Percentiles rank a stretch among this genome's conserved stretches.
phyloP scores from a whole-genome alignment of 257 asterid species.

The Scutellaria galericulata region DNA sequence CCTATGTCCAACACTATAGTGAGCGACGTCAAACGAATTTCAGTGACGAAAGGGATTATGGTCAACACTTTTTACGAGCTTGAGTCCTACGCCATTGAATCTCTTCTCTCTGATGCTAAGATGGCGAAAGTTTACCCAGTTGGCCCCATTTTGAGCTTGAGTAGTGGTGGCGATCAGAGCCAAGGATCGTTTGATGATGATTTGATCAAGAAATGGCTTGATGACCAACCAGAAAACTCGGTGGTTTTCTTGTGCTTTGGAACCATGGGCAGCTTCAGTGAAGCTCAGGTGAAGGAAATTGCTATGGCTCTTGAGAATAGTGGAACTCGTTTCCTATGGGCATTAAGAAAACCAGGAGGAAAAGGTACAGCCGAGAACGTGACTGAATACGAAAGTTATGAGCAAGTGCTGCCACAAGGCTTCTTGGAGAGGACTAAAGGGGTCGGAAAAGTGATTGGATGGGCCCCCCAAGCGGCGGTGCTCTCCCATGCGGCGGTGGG shows the following conservation, averaged over 20 bases:
- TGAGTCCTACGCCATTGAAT: constrained; percentile 33
- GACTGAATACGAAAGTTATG: constrained; percentile 33
- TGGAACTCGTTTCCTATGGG: constrained; percentile 47
- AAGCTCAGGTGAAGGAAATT: constrained; percentile 43
- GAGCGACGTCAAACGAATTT: constrained; percentile 27
- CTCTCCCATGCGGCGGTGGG: constrained; percentile 47
- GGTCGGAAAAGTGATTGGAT: constrained; percentile 46
- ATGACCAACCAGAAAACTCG: constrained; percentile 39
- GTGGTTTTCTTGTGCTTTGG: constrained; percentile 56
- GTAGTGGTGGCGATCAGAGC: neutral
- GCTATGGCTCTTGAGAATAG: constrained; percentile 43
- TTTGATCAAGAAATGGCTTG: constrained; percentile 40
- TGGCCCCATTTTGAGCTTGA: constrained; percentile 42
- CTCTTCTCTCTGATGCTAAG: constrained; percentile 20
- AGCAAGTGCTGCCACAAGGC: constrained; percentile 39
- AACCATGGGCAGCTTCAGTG: constrained; percentile 31
- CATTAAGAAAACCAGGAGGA: constrained; percentile 44
- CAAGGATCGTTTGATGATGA: neutral
- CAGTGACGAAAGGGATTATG: constrained; percentile 42
- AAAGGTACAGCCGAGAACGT: neutral
- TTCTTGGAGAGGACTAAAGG: constrained; percentile 38
- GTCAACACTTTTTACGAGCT: constrained; percentile 46
- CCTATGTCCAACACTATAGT: neutral
- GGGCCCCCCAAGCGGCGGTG: constrained; percentile 50
- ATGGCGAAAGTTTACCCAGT: constrained; percentile 45